Percentiles rank a stretch among this genome's conserved stretches.
Evolutionary conservation across 805 yeast genomes (phyloP).

Genomic region (Candida coquimbonensis): DNA sequence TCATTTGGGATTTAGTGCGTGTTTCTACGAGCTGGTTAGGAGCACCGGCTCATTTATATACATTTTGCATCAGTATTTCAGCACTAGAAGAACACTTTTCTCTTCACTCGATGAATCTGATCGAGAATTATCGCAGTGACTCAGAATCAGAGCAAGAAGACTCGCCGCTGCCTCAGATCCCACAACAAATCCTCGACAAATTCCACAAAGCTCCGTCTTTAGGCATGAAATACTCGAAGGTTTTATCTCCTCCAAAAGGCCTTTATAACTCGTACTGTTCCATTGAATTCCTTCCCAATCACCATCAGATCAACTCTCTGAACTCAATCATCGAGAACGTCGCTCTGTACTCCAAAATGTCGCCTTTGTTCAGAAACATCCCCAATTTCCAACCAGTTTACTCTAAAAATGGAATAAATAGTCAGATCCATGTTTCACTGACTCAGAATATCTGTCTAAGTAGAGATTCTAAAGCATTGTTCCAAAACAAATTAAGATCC

Average conservation of each 20-base stretch:
- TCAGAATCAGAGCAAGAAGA: neutral
- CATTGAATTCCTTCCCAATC: slow-evolving; percentile 6
- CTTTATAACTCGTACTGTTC: slow-evolving; percentile 7
- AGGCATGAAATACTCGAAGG: slow-evolving; percentile 10
- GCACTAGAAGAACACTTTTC: too few relatives aligned
- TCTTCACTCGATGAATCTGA: neutral
- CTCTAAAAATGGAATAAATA: slow-evolving; percentile 2
- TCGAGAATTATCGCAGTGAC: slow-evolving; percentile 5
- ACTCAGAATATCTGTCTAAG: slow-evolving; percentile 1
- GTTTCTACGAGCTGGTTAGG: neutral
- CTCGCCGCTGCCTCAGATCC: neutral
- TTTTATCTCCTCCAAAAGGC: slow-evolving; percentile 5
- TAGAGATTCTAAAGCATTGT: neutral
- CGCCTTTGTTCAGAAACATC: slow-evolving; percentile 2
- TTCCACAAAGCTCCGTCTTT: slow-evolving; percentile 9
- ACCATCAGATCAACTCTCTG: neutral
- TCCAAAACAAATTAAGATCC: neutral
- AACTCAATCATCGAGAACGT: neutral
- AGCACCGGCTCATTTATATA: neutral
- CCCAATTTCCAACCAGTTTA: slow-evolving; percentile 6
- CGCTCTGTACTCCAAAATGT: slow-evolving; percentile 3
- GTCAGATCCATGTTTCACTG: slow-evolving; percentile 13
- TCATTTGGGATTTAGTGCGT: too few relatives aligned
- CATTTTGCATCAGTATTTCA: neutral
- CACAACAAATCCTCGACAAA: slow-evolving; percentile 7